Evolutionary conservation across 306 rosid genomes (phyloP).

Genomic region (Cucurbita pepo): DNA sequence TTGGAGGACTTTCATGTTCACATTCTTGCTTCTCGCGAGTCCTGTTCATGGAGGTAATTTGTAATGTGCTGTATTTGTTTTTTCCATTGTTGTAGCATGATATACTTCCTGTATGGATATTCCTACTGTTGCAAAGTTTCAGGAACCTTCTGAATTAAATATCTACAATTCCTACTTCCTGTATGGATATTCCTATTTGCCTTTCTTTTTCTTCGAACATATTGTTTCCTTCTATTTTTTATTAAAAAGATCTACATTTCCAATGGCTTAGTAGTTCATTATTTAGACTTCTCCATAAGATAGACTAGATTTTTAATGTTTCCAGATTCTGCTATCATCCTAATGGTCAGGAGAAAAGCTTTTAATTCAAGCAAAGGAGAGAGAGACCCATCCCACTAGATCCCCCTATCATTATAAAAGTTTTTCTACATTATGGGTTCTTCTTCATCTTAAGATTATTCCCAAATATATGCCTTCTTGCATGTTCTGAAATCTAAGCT

Average conservation of each 20-base stretch:
- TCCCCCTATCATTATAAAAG: neutral
- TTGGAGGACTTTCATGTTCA: constrained; percentile 83
- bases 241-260: neutral
- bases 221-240: neutral
- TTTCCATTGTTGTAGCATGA: neutral
- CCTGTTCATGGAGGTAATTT: constrained; percentile 60
- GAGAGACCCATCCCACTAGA: neutral
- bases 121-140: neutral
- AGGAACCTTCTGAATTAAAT: neutral
- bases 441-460: neutral
- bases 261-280: neutral
- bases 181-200: no score
- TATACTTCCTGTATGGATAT: neutral
- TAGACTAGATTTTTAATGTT: neutral
- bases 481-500: neutral
- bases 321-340: neutral
- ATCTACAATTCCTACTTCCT: no score
- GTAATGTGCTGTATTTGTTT: neutral
- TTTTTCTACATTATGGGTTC: neutral
- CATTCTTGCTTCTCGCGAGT: constrained; percentile 81
- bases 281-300: neutral
- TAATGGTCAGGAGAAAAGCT: neutral
- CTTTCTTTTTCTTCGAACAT: neutral
- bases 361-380: neutral
- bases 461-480: neutral